Percentiles rank a stretch among this genome's conserved stretches.
phyloP scores from a whole-genome alignment of 805 yeast genomes.

The Cyberlindnera sargentensis region DNA sequence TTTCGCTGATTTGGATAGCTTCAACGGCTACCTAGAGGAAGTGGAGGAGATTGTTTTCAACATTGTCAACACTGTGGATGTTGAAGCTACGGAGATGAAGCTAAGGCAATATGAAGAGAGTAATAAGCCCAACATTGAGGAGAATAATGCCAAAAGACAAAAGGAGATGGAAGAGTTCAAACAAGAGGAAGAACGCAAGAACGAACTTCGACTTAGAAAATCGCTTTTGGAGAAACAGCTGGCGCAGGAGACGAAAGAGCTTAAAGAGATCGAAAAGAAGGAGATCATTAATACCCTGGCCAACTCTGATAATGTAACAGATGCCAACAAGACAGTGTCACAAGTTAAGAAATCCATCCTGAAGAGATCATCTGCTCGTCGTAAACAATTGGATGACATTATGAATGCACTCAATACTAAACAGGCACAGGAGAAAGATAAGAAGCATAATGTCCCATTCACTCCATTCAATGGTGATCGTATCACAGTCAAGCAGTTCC shows the following conservation, averaged over 20 bases:
- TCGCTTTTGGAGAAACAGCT: constrained; percentile 54
- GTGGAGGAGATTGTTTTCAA: constrained; percentile 78
- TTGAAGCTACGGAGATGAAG: constrained; percentile 59
- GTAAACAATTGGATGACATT: constrained; percentile 39
- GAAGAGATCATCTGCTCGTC: constrained; percentile 59
- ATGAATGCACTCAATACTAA: constrained; percentile 30
- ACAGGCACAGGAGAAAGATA: constrained; percentile 15
- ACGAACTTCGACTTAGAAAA: constrained; percentile 48
- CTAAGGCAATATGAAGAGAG: constrained; percentile 62
- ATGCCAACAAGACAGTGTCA: constrained; percentile 42
- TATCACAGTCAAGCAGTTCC: constrained; percentile 45
- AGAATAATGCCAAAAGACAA: constrained; percentile 66
- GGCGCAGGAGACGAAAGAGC: constrained; percentile 48
- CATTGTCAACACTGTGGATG: constrained; percentile 61
- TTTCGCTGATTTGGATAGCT: constrained; percentile 50
- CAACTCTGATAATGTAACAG: constrained; percentile 25
- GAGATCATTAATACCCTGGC: constrained; percentile 51
- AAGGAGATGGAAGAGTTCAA: constrained; percentile 63
- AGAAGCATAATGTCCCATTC: constrained; percentile 49
- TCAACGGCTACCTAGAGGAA: constrained; percentile 74
- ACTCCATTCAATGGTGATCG: constrained; percentile 95
- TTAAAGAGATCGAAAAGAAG: constrained; percentile 47
- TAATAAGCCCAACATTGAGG: constrained; percentile 68
- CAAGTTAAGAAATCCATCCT: constrained; percentile 46
- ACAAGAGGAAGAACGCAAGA: constrained; percentile 60